Conservation (phyloP, 2,329 filamentous ascomycete genomes). For the Didymella lethalis region DNA sequence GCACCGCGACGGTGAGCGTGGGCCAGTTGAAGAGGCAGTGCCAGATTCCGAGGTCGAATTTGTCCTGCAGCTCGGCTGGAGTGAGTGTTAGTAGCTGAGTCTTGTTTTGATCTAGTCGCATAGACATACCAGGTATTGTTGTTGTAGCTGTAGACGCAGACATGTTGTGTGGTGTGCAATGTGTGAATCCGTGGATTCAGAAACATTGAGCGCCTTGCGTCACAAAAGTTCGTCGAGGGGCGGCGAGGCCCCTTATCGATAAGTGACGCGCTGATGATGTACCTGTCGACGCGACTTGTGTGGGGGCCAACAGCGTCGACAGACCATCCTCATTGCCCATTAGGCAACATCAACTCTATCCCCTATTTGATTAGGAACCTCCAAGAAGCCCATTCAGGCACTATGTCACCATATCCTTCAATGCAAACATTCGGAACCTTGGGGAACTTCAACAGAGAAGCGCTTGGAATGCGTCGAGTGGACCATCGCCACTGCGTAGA, state of each 20-base stretch:
- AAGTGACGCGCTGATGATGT: constrained; percentile 11
- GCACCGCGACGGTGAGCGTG: constrained; percentile 83
- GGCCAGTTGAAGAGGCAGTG: constrained; percentile 88
- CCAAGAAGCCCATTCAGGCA: too few relatives aligned
- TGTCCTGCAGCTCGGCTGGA: constrained; percentile 40
- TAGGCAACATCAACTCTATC: too few relatives aligned
- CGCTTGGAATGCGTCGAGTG: not conserved
- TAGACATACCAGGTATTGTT: constrained; percentile 18
- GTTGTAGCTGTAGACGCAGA: constrained; percentile 15
- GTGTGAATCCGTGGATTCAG: not conserved
- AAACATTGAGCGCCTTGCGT: constrained; percentile 18
- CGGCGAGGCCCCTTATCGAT: constrained; percentile 14
- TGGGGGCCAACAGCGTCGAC: not conserved
- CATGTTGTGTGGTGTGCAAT: constrained; percentile 11
- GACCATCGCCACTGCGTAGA: not conserved
- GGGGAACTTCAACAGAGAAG: not conserved
- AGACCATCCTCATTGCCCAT: too few relatives aligned
- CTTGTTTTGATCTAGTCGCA: not conserved
- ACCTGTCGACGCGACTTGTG: not conserved
- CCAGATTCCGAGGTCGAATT: constrained; percentile 84
- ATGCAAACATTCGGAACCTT: too few relatives aligned
- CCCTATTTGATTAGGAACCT: too few relatives aligned
- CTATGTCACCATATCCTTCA: too few relatives aligned
- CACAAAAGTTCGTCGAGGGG: constrained; percentile 23
- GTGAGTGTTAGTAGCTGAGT: constrained; percentile 5